Base-by-base conservation (phyloP, 2,329 filamentous ascomycete genomes). In the Ophiocordyceps australis region DNA sequence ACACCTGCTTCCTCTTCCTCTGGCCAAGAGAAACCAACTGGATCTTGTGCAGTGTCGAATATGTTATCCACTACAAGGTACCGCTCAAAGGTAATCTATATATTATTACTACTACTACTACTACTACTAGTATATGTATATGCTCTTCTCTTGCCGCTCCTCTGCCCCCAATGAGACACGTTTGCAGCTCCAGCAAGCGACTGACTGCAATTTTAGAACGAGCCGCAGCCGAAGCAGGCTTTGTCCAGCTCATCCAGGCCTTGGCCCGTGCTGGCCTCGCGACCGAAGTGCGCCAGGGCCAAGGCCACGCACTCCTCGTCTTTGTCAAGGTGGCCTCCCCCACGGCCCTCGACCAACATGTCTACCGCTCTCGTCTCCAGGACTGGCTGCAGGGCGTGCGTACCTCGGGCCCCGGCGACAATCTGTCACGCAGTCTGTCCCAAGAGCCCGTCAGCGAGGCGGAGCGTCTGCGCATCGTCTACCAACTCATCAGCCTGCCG, bases 301-400 rank as follows among this genome's bases (percentile, higher is more conserved):
- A 77, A 36, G 65, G 72, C 16, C 61, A 68, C 29, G 80, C 80
- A 4, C 57, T 95, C 20, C 62, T 95, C 24, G 55, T 95, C 37
- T 94, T 93, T 46, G 65, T 85, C 43, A 78, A 75, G 43, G 69
- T 91, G 22, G 73, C 76, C 19, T 83, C 81, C 14, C 63, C 76
- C 33, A 62, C 72, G 38, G 69, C 83, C 35, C 62, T 98, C 31
- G 68, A 67, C 31, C 71, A 74, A 35, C 80, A 92, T 41, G 67
- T 93, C 25, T 91, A 93, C 50, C 71, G 82, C 35, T 80, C 79
- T 29, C 72, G 89, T 35, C 74, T 94, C 12, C 79, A 83, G 45
- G 89, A 95, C 52, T 98, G 85, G 82, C 69, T 95, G 18, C 77
- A 89, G 45, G 83, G 85, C 27, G 76, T 94, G 28, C 74, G 82